Base-by-base conservation (phyloP, 225 moss, liverwort and hornwort genomes). In the Bryoerythrophyllum caledonicum region DNA sequence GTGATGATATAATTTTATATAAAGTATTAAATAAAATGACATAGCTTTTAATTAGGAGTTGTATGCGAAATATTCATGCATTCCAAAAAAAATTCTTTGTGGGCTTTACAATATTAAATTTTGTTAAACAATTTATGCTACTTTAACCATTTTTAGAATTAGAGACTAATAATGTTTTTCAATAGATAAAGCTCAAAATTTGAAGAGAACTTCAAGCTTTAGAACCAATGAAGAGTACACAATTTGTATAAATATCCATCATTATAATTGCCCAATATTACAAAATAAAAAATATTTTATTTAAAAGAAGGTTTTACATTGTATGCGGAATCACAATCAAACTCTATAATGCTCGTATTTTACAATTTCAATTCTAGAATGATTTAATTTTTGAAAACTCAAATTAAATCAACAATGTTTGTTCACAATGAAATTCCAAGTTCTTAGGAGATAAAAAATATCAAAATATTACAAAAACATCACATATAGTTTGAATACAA, bases 391-490 rank as follows among this genome's bases (percentile, higher is more conserved):
- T 2, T 48, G 9, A 3, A 7, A 7, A 51, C 0, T 16, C 4
- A 3, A 8, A 25, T 24, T 0, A 1, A n/a, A 26, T 0, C 6
- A 6, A 5, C 12, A 6, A 27, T 20, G 6, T 1, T 20, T 2
- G 0, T 0, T 0, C 20, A 24, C 12, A 13, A 8, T 0, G 0
- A 8, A 0, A 0, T 27, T 26, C 14, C 1, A 0, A 0, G n/a
- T n/a, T n/a, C n/a, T n/a, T n/a, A 27, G 11, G 10, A 2, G 0
- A 4, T 0, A 10, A 1, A 10, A 6, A 10, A 1, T 1, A 46
- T 10, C 25, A 0, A 6, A n/a, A 9, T 25, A 57, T 25, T 13
- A 13, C 1, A 57, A 17, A 48, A 17, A 6, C 12, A 5, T 0
- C 4, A 4, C 8, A 38, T 38, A 38, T 38, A 9, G 38, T 38